Evolutionary conservation across 2,329 filamentous ascomycete genomes (phyloP).

Genomic region (Dendrostoma leiphaemia): DNA sequence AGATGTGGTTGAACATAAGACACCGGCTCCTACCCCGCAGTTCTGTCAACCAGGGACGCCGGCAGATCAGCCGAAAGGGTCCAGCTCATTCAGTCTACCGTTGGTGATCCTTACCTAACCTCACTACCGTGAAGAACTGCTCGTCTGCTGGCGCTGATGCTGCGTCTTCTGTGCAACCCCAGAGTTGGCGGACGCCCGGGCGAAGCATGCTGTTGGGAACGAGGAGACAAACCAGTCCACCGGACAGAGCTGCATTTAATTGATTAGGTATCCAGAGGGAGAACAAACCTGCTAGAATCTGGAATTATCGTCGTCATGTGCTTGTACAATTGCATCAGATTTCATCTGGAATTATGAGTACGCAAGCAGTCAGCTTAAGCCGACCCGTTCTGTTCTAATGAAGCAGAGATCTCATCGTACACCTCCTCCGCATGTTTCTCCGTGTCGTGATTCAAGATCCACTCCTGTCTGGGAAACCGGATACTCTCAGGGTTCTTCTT

Average conservation of each 20-base stretch:
- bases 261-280: no score
- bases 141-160: no score
- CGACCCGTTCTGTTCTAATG: neutral
- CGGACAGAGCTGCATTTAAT: no score
- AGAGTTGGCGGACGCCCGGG: no score
- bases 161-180: no score
- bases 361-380: neutral
- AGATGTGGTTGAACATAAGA: neutral
- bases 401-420: slow-evolving; percentile 31
- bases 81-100: neutral
- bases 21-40: neutral
- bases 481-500: slow-evolving; percentile 46
- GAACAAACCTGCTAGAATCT: no score
- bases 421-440: slow-evolving; percentile 41
- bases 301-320: no score
- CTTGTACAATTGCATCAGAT: no score
- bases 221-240: no score
- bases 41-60: neutral
- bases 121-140: no score
- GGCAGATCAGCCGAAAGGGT: neutral
- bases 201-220: no score
- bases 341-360: neutral
- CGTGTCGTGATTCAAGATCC: slow-evolving; percentile 49
- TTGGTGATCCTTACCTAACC: neutral
- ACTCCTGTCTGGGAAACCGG: slow-evolving; percentile 47